Evolutionary conservation across 1,284 basidiomycete genomes (phyloP), one percentile per base, ranked within the genome.

Genomic region (Cerioporus squamosus): DNA sequence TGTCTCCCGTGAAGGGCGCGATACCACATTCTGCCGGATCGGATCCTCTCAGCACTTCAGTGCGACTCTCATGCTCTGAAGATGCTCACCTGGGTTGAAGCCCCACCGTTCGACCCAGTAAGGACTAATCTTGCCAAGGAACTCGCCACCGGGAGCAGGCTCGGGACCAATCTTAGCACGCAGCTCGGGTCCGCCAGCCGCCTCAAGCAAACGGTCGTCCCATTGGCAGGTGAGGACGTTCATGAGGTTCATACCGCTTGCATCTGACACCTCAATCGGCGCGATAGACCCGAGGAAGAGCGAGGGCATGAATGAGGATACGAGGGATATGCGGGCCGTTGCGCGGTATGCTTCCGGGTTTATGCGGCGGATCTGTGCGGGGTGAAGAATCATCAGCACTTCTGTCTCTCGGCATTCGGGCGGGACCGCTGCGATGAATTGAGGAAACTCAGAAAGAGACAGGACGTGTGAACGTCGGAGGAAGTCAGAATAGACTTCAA

Each of bases 171-270:
- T 75, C 76, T 95, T 96, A 3, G 74, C 63, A 23, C 84, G 83
- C 33, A 96, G 77, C 56, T 85, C 84, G 8, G 82, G 74, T 0
- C 87, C 89, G 33, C 86, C 88, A 62, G 84, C 87, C 1, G 81
- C 79, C 17, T 85, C 77, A 24, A 91, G 77, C 46, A 91, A 73
- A 46, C 75, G 65, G 61, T 86, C 78, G 63, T 88, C 81, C 91
- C 89, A 93, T 70, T 85, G 85, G 74, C 86, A 84, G 14, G 84
- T 81, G 40, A 85, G 71, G 29, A 89, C 81, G 63, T 91, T 77
- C 87, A 91, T 90, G 44, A 96, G 76, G 71, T 95, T 96, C 94
- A 95, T 96, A 0, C 94, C 94, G 68, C 92, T 94, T 2, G 93
- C 94, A 72, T 96, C 94, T 31, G 90, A 87, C 5, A 86, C 82